Evolutionary conservation across 495 filamentous ascomycete genomes (phyloP).

Genomic region (Penicillium turbatum): DNA sequence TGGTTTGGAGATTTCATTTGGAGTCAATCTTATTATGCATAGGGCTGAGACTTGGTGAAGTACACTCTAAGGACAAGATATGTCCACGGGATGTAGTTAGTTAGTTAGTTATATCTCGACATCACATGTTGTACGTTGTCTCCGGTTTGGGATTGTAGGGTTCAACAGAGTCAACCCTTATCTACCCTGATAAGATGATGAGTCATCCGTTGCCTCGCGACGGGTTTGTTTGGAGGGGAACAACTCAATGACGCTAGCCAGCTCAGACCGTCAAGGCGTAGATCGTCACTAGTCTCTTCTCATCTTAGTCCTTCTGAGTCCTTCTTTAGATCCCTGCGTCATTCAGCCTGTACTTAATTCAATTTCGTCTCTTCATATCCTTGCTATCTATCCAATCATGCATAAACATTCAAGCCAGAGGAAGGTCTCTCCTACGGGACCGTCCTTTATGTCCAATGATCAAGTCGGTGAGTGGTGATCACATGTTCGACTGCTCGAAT

Average conservation of each 20-base stretch:
- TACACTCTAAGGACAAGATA: background rate
- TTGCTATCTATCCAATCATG: conserved; percentile 24
- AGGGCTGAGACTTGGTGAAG: background rate
- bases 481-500: background rate
- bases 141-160: background rate
- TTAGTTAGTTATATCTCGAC: too few relatives aligned
- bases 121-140: background rate
- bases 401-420: conserved; percentile 45
- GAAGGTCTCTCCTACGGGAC: conserved; percentile 67
- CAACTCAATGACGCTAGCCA: conserved; percentile 12
- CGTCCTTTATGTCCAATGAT: conserved; percentile 79
- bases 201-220: conserved; percentile 23
- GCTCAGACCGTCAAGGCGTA: conserved; percentile 10
- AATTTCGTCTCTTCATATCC: conserved; percentile 1
- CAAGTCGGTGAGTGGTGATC: conserved; percentile 68
- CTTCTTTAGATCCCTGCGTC: background rate
- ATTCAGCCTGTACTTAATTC: background rate
- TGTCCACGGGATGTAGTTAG: too few relatives aligned
- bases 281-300: conserved; percentile 10
- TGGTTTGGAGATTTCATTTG: background rate
- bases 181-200: conserved; percentile 15
- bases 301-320: conserved; percentile 7
- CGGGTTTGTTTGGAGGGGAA: conserved; percentile 22
- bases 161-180: conserved; percentile 12
- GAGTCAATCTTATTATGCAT: background rate